Conservation (phyloP, 148 eudicot genomes). For the Cornus suecica region DNA sequence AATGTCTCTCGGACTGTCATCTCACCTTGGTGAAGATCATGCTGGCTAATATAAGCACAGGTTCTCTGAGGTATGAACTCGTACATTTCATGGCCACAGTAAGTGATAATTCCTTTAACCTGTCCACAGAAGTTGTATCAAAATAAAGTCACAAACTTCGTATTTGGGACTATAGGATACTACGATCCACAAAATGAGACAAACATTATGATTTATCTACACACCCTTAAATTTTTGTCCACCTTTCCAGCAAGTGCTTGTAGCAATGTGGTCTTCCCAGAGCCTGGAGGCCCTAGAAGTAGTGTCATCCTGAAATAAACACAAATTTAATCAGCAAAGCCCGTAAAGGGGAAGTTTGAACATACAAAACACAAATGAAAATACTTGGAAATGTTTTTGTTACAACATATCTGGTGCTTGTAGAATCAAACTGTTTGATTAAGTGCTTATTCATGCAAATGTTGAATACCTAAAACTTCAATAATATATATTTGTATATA, state of each 20-base stretch:
- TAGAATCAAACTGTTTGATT: not conserved
- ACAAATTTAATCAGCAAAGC: conserved; percentile 5
- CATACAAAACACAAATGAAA: not conserved
- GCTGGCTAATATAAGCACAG: conserved; percentile 44
- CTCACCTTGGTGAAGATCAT: conserved; percentile 55
- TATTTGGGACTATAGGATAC: not conserved
- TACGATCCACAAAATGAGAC: not conserved
- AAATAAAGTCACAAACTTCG: not conserved
- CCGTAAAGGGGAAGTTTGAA: not conserved
- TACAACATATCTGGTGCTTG: not conserved
- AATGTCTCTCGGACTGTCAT: conserved; percentile 52
- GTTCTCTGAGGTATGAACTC: conserved; percentile 49
- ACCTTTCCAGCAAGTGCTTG: conserved; percentile 45
- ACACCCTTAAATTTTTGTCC: conserved; percentile 38
- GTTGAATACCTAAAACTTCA: not conserved
- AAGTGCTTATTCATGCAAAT: not conserved
- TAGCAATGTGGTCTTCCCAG: conserved; percentile 47
- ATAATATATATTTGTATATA: not conserved
- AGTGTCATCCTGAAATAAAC: conserved; percentile 37
- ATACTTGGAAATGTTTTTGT: not conserved
- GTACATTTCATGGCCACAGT: conserved; percentile 41
- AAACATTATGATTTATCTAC: not conserved
- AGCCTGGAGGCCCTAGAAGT: conserved; percentile 49
- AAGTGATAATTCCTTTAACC: conserved; percentile 33
- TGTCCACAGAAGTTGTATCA: not conserved